These are phyloP conservation scores for Eucalyptus curtisii DNA, from an alignment of 345 rosid species.

Conservation along the genomic window DNA sequence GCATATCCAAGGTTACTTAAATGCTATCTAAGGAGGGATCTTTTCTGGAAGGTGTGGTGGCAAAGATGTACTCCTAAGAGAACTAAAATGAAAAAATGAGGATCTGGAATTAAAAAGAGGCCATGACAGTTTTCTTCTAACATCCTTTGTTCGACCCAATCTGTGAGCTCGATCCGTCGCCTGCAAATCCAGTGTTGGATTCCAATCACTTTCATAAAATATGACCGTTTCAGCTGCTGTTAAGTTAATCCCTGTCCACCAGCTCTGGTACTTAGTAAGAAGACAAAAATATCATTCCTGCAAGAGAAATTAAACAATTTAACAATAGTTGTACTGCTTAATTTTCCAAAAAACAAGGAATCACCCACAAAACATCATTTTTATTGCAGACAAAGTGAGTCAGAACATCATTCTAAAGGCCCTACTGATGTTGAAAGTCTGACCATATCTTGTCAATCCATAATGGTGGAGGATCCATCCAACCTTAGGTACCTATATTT, in stretches of 20 bases:
- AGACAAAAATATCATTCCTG: constrained; percentile 96
- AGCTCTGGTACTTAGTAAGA: constrained; percentile 98
- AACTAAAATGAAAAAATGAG: background rate
- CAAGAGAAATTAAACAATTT: constrained; percentile 1
- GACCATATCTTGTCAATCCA: constrained; percentile 99
- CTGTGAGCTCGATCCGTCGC: constrained; percentile 99
- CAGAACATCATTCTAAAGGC: background rate
- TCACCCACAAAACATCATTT: background rate
- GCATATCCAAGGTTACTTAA: background rate
- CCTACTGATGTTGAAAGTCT: constrained; percentile 91
- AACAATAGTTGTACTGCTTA: background rate
- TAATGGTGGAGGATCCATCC: constrained; percentile 97
- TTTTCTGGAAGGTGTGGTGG: background rate
- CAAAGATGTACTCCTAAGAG: background rate
- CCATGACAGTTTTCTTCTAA: constrained; percentile 3
- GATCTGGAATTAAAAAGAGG: background rate
- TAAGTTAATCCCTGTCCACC: constrained; percentile 98
- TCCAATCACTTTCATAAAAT: constrained; percentile 98
- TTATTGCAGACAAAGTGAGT: background rate
- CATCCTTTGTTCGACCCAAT: constrained; percentile 97
- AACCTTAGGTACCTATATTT: constrained; percentile 95
- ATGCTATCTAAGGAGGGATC: background rate
- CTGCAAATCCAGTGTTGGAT: constrained; percentile 96
- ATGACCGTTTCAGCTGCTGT: constrained; percentile 98
- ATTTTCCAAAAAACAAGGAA: background rate